Evolutionary conservation across 495 filamentous ascomycete genomes (phyloP).

Genomic region (Penicillium psychrofluorescens): DNA sequence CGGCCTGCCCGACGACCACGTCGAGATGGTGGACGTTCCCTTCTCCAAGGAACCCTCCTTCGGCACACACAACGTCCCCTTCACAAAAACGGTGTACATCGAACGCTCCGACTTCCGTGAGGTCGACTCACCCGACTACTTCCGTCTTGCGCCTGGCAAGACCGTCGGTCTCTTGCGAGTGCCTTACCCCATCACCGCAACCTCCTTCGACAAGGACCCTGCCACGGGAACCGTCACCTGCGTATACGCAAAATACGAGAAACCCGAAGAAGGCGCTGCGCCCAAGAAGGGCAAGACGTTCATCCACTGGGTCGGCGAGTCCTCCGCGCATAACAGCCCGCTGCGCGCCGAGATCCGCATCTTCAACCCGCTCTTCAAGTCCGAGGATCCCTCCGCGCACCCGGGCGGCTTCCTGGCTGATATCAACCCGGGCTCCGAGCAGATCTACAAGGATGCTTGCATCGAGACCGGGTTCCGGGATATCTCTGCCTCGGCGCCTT

Average conservation of each 20-base stretch:
- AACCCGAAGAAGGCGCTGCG: slow-evolving; percentile 39
- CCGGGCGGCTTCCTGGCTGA: slow-evolving; percentile 75
- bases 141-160: slow-evolving; percentile 89
- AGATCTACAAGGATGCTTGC: slow-evolving; percentile 68
- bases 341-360: slow-evolving; percentile 73
- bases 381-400: slow-evolving; percentile 64
- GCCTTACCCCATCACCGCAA: slow-evolving; percentile 76
- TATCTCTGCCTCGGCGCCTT: slow-evolving; percentile 64
- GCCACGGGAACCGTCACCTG: slow-evolving; percentile 56
- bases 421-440: slow-evolving; percentile 78
- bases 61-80: slow-evolving; percentile 52
- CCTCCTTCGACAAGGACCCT: slow-evolving; percentile 65
- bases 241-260: slow-evolving; percentile 37
- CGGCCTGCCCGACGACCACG: slow-evolving; percentile 60
- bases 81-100: slow-evolving; percentile 85
- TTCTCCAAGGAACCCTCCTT: slow-evolving; percentile 52
- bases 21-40: slow-evolving; percentile 55
- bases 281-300: slow-evolving; percentile 66
- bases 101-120: slow-evolving; percentile 90
- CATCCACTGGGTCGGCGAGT: slow-evolving; percentile 82
- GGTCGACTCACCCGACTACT: slow-evolving; percentile 76
- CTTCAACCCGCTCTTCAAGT: slow-evolving; percentile 80
- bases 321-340: slow-evolving; percentile 51
- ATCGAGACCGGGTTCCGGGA: slow-evolving; percentile 85
- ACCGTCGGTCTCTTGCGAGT: slow-evolving; percentile 79